Conservation (phyloP, 1,284 basidiomycete species). For the Marasmius oreades region DNA sequence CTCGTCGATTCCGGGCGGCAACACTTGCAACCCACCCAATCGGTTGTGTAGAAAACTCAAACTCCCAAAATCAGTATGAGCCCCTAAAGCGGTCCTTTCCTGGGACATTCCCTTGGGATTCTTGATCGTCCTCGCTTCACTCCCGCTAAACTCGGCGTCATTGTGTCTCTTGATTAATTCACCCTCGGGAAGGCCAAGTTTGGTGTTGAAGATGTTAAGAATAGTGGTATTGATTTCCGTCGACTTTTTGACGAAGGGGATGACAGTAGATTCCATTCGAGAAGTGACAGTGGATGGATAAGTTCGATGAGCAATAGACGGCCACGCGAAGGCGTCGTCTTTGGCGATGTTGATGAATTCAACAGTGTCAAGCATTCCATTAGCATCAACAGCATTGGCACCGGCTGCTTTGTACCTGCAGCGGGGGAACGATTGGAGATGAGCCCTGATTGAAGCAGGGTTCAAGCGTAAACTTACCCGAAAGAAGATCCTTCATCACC, state of each 20-base stretch:
- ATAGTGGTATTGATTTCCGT: constrained; percentile 52
- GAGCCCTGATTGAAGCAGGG: neutral
- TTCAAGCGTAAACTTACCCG: constrained; percentile 29
- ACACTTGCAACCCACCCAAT: constrained; percentile 69
- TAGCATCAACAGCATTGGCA: constrained; percentile 58
- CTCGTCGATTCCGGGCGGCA: constrained; percentile 54
- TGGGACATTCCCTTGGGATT: constrained; percentile 37
- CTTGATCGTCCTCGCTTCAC: constrained; percentile 58
- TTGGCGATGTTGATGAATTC: constrained; percentile 69
- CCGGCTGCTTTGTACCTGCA: constrained; percentile 65
- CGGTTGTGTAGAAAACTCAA: constrained; percentile 62
- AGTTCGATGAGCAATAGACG: constrained; percentile 42
- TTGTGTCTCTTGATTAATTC: constrained; percentile 46
- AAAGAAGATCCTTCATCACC: constrained; percentile 45
- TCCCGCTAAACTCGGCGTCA: constrained; percentile 46
- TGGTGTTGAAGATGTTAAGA: constrained; percentile 52
- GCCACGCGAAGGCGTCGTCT: constrained; percentile 62
- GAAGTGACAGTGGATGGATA: constrained; percentile 54
- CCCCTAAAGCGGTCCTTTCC: constrained; percentile 39
- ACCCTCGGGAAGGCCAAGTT: constrained; percentile 51
- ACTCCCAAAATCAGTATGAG: constrained; percentile 58
- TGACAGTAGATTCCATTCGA: constrained; percentile 45
- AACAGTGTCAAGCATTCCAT: constrained; percentile 51
- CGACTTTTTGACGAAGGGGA: constrained; percentile 57
- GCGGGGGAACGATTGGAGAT: neutral